A percentile compares a stretch with the other conserved stretches of the same genome.
Evolutionary conservation across 257 asterid species (phyloP).

Genomic region (Plectranthus barbatus): DNA sequence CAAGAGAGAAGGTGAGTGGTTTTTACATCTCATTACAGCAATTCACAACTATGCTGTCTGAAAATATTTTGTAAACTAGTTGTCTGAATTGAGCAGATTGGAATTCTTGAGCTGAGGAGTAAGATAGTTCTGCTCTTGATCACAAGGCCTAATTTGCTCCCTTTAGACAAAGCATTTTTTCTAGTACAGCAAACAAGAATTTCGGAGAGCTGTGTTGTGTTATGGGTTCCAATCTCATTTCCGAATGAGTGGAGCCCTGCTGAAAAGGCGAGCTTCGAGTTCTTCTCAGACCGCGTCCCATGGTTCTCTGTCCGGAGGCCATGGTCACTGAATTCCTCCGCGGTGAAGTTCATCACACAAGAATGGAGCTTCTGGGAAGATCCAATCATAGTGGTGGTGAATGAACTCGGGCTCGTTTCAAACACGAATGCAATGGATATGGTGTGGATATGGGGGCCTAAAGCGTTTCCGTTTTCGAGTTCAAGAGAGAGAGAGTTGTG

Average conservation of each 20-base stretch:
- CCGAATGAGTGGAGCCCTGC: constrained; percentile 31
- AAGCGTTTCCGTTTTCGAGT: constrained; percentile 62
- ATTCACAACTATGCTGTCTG: background rate
- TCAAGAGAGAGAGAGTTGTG: constrained; percentile 52
- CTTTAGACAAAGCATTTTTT: constrained; percentile 34
- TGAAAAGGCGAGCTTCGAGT: constrained; percentile 34
- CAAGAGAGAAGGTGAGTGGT: constrained; percentile 32
- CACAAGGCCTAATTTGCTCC: constrained; percentile 50
- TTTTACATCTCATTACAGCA: background rate
- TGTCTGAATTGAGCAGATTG: constrained; percentile 31
- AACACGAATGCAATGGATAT: constrained; percentile 58
- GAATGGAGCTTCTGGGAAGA: constrained; percentile 49
- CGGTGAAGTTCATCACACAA: constrained; percentile 31
- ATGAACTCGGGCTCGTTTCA: constrained; percentile 34
- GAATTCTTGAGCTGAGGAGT: constrained; percentile 41
- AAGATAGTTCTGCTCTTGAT: constrained; percentile 63
- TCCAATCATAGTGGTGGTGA: constrained; percentile 44
- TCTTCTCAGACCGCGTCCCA: constrained; percentile 44
- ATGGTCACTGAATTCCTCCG: constrained; percentile 39
- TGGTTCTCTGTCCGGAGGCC: constrained; percentile 54
- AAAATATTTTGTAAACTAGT: background rate
- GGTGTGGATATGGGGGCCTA: constrained; percentile 68
- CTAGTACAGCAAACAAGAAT: constrained; percentile 39
- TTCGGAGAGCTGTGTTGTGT: constrained; percentile 26
- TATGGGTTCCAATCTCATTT: constrained; percentile 55